Evolutionary conservation across 2,329 filamentous ascomycete species (phyloP), one percentile per base, ranked within the genome.

Genomic region (Arthrobotrys megalospora): DNA sequence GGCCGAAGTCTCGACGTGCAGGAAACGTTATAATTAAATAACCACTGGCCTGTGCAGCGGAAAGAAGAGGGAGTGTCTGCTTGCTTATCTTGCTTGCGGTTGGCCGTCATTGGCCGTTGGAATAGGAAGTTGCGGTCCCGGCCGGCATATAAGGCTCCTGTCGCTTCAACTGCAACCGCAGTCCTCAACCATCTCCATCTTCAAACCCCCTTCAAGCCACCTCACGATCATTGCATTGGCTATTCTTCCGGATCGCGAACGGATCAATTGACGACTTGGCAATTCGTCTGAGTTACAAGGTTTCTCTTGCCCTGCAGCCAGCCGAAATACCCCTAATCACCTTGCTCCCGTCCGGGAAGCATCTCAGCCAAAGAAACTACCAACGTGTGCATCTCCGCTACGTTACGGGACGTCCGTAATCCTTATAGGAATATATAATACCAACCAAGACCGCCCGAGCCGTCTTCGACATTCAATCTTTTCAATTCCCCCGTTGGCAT

Each of bases 311-410:
- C n/a, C 67, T 78, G 67, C 75, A 72, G 67, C 75, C 67, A 68
- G 52, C 75, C 75, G 62, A 66, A 41, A 28, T 64, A 32, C 71
- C 73, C 73, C 66, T 71, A 65, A 77, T 60, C 47, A 62, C 19
- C 64, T 47, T 64, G 28, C 41, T 45, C 36, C 58, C 38, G 48
- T 10, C 14, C 53, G 52, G 47, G 41, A 64, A 58, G 64, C 71
- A 62, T 55, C 73, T 60, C 47, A 62, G 45, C 73, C 73, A 77
- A 58, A 65, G 45, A 53, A 52, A 38, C 60, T 41, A 63, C 45
- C 60, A 72, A 78, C 66, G 67, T 78, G 60, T 71, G 67, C 43
- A 47, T 62, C 60, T 53, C 66, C 66, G 73, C 45, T 43, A 21
- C 50, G 45, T 41, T 12, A 41, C 72, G 65, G 72, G 55, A 63